A percentile compares a stretch with the other conserved stretches of the same genome.
These are phyloP conservation scores for Beauveria rudraprayagi DNA, from an alignment of 2,329 filamentous ascomycete species.

Conservation along the genomic window DNA sequence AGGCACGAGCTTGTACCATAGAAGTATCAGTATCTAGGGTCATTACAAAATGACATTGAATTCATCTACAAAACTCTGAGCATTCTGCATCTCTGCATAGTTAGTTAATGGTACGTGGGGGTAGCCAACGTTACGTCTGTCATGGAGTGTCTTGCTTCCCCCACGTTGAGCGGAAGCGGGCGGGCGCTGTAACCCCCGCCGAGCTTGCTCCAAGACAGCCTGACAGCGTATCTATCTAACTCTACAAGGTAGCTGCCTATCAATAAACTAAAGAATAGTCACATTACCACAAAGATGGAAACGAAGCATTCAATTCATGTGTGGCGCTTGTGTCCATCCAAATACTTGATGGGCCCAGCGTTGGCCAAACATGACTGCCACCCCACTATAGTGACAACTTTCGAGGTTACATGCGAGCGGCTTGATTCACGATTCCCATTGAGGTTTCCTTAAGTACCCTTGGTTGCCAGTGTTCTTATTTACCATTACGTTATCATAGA, in stretches of 20 bases:
- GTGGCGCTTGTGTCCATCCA: not conserved
- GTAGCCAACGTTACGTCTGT: constrained; percentile 5
- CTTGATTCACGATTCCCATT: not conserved
- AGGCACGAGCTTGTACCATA: not conserved
- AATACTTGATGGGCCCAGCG: not conserved
- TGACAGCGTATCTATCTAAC: no score
- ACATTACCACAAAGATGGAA: no score
- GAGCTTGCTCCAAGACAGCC: not conserved
- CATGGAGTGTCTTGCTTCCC: not conserved
- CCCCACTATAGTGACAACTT: not conserved
- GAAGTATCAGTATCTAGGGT: not conserved
- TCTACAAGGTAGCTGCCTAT: no score
- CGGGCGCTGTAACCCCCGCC: not conserved
- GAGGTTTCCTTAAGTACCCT: not conserved
- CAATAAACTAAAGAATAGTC: no score
- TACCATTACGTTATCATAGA: not conserved
- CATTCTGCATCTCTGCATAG: no score
- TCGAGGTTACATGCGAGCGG: constrained; percentile 2
- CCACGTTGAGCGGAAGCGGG: constrained; percentile 4
- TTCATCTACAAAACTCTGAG: not conserved
- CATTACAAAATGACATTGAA: not conserved
- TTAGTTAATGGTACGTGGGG: not conserved
- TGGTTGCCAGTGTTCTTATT: not conserved
- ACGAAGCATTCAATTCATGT: no score
- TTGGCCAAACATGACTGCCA: not conserved